Percentiles rank a stretch among this genome's conserved stretches.
Conservation (phyloP, 352 stramenopile genomes). For the Pythium brassicae region DNA sequence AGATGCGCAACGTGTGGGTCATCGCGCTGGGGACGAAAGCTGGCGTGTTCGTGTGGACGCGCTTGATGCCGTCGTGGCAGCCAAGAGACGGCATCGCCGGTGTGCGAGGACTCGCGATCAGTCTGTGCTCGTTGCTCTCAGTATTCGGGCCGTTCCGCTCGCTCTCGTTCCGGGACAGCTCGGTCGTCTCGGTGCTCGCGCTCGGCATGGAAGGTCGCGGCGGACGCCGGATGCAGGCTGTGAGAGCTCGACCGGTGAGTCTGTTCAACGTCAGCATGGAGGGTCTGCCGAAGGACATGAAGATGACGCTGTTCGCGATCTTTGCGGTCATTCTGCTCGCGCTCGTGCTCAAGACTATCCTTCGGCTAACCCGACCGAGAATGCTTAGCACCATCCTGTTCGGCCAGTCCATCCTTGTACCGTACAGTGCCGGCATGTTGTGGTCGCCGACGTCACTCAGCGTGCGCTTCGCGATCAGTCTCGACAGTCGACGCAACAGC, state of each 20-base stretch:
- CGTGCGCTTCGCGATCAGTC: constrained; percentile 2
- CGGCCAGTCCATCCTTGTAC: constrained; percentile 8
- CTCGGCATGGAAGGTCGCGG: not conserved
- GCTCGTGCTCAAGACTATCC: constrained; percentile 4
- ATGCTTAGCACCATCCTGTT: constrained; percentile 5
- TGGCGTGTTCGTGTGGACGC: constrained; percentile 12
- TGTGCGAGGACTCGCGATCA: constrained; percentile 29
- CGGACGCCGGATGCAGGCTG: not conserved
- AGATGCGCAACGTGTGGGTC: constrained; percentile 46
- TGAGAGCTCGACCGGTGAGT: constrained; percentile 4
- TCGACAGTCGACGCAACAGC: not conserved
- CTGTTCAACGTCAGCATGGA: constrained; percentile 16
- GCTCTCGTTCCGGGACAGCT: constrained; percentile 14
- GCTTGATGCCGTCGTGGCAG: constrained; percentile 15
- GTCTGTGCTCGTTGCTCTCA: constrained; percentile 28
- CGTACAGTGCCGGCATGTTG: constrained; percentile 12
- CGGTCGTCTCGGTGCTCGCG: constrained; percentile 10
- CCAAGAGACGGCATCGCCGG: constrained; percentile 20
- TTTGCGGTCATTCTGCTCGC: constrained; percentile 5
- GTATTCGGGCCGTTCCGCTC: constrained; percentile 27
- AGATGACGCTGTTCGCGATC: constrained; percentile 14
- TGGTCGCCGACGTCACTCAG: constrained; percentile 15
- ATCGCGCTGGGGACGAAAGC: constrained; percentile 29
- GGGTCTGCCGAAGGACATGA: constrained; percentile 15
- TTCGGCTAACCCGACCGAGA: constrained; percentile 3